Conservation (phyloP, 2,329 filamentous ascomycete species). For the Trichophyton rubrum region DNA sequence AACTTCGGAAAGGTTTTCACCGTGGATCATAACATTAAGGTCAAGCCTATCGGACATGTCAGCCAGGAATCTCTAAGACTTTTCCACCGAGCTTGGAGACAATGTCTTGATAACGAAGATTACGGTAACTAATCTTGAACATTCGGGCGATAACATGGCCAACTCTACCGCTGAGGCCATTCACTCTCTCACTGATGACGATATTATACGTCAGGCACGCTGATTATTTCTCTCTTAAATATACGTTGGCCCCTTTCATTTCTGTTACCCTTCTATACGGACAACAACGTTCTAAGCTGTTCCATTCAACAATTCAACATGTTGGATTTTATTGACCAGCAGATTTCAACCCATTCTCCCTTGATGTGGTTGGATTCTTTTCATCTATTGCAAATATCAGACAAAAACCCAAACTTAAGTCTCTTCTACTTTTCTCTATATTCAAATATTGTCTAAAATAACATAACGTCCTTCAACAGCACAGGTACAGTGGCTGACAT, state of each 20-base stretch:
- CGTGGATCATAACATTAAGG: constrained; percentile 33
- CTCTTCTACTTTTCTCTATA: background rate
- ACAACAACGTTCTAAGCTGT: background rate
- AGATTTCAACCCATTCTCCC: background rate
- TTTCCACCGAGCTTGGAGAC: constrained; percentile 15
- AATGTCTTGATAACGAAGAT: background rate
- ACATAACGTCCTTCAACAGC: background rate
- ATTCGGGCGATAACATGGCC: background rate
- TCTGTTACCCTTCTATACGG: background rate
- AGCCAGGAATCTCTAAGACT: constrained; percentile 17
- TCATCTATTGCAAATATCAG: background rate
- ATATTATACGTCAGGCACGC: too few species aligned
- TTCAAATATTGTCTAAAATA: background rate
- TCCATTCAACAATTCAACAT: background rate
- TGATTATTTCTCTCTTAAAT: too few species aligned
- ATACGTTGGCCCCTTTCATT: background rate
- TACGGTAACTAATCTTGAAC: background rate
- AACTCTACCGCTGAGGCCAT: background rate
- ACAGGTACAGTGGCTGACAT: background rate
- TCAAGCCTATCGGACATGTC: constrained; percentile 29
- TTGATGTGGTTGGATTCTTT: background rate
- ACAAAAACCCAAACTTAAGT: background rate
- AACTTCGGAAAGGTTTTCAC: constrained; percentile 32
- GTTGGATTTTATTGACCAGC: background rate
- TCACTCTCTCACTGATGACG: background rate